These are phyloP conservation scores for Ilyonectria destructans DNA, from an alignment of 2,329 filamentous ascomycete species.

Conservation along the genomic window DNA sequence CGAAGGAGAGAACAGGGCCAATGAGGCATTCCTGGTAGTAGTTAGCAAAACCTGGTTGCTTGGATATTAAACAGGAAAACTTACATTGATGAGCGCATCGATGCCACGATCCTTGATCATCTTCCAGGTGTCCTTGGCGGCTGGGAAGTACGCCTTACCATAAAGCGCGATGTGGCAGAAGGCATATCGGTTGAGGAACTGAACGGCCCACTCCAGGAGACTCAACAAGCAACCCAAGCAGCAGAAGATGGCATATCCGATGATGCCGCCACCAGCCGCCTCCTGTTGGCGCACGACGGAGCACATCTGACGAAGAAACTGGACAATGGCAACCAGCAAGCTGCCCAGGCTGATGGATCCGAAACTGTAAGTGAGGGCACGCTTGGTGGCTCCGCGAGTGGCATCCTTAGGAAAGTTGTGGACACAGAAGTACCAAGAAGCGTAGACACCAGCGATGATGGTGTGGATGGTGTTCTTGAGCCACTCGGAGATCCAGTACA, in stretches of 20 bases:
- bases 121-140: constrained; percentile 90
- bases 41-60: constrained; percentile 37
- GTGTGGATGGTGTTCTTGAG: constrained; percentile 95
- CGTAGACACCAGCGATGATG: constrained; percentile 90
- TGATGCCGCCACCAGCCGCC: constrained; percentile 78
- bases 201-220: constrained; percentile 86
- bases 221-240: constrained; percentile 83
- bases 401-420: constrained; percentile 81
- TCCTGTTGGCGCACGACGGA: constrained; percentile 80
- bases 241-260: constrained; percentile 79
- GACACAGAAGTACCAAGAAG: constrained; percentile 91
- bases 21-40: constrained; percentile 79
- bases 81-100: constrained; percentile 85
- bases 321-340: constrained; percentile 88
- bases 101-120: constrained; percentile 95
- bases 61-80: constrained; percentile 15
- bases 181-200: constrained; percentile 93
- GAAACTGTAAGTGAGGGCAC: constrained; percentile 91
- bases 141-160: constrained; percentile 88
- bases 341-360: constrained; percentile 92
- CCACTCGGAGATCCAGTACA: constrained; percentile 95
- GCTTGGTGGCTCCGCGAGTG: constrained; percentile 86
- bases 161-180: constrained; percentile 96
- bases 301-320: constrained; percentile 86
- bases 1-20: constrained; percentile 82